phyloP scores from a whole-genome alignment of 306 rosid species.

The Begonia loranthoides region DNA sequence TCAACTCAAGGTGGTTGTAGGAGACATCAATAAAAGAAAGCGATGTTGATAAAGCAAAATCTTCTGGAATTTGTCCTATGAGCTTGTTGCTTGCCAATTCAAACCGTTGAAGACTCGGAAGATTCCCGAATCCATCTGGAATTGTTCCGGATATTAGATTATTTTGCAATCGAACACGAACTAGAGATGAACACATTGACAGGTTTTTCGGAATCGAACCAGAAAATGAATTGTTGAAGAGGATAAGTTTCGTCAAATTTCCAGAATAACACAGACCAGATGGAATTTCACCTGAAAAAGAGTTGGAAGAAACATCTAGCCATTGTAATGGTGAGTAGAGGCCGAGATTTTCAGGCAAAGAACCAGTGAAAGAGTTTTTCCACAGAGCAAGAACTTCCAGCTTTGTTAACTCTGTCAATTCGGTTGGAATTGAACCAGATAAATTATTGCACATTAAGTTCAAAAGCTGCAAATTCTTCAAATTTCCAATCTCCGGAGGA shows the following conservation, averaged over 20 bases:
- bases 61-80: slow-evolving; percentile 53
- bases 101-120: slow-evolving; percentile 52
- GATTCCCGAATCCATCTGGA: slow-evolving; percentile 63
- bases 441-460: slow-evolving; percentile 71
- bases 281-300: slow-evolving; percentile 62
- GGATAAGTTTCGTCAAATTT: slow-evolving; percentile 77
- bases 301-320: slow-evolving; percentile 82
- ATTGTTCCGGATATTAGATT: slow-evolving; percentile 63
- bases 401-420: slow-evolving; percentile 52
- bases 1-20: slow-evolving; percentile 49
- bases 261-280: slow-evolving; percentile 53
- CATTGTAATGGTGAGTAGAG: slow-evolving; percentile 63
- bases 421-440: slow-evolving; percentile 50
- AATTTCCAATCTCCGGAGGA: slow-evolving; percentile 47
- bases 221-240: slow-evolving; percentile 70
- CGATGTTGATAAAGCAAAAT: slow-evolving; percentile 44
- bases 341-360: slow-evolving; percentile 61
- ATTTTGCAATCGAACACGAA: slow-evolving; percentile 67
- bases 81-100: slow-evolving; percentile 71
- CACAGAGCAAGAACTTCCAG: slow-evolving; percentile 57
- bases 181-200: slow-evolving; percentile 48
- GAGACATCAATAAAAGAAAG: slow-evolving; percentile 85
- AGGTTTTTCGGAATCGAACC: slow-evolving; percentile 65
- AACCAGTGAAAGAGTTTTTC: slow-evolving; percentile 60
- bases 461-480: slow-evolving; percentile 58